A percentile compares a stretch with the other conserved stretches of the same genome.
Conservation (phyloP, 1,284 basidiomycete species). For the Apiotrichum akiyoshidainum region DNA sequence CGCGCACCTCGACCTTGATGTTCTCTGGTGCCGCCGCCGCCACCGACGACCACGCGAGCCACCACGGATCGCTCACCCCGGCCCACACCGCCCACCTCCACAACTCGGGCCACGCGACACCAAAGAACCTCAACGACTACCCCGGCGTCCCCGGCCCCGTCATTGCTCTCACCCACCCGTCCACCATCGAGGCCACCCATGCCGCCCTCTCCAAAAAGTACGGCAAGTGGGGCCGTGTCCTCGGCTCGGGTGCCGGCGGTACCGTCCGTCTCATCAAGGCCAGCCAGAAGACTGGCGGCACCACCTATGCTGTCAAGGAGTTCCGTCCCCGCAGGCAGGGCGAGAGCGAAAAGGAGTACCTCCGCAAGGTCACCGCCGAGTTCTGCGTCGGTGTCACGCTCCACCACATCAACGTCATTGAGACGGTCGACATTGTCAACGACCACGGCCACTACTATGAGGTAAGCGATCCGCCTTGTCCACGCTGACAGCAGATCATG, state of each 20-base stretch:
- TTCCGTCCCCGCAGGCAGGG: constrained; percentile 83
- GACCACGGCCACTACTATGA: constrained; percentile 98
- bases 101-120: constrained; percentile 41
- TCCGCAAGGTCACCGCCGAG: constrained; percentile 98
- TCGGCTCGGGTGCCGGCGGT: constrained; percentile 94
- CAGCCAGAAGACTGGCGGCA: constrained; percentile 69
- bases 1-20: constrained; percentile 35
- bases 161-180: constrained; percentile 46
- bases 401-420: constrained; percentile 94
- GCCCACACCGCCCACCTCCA: constrained; percentile 12
- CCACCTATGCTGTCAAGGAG: constrained; percentile 94
- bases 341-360: constrained; percentile 93
- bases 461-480: constrained; percentile 56
- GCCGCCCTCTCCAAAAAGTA: constrained; percentile 96
- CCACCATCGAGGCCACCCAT: constrained; percentile 73
- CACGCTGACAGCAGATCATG: constrained; percentile 69
- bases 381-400: constrained; percentile 95
- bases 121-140: constrained; percentile 38
- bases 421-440: constrained; percentile 96
- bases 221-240: constrained; percentile 94
- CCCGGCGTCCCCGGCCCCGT: constrained; percentile 48
- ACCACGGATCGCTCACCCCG: constrained; percentile 5
- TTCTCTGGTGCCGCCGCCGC: constrained; percentile 27
- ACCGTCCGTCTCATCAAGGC: constrained; percentile 95
- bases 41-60: not conserved